phyloP scores from a whole-genome alignment of 305 asterid species.

The Solanum hybrid region DNA sequence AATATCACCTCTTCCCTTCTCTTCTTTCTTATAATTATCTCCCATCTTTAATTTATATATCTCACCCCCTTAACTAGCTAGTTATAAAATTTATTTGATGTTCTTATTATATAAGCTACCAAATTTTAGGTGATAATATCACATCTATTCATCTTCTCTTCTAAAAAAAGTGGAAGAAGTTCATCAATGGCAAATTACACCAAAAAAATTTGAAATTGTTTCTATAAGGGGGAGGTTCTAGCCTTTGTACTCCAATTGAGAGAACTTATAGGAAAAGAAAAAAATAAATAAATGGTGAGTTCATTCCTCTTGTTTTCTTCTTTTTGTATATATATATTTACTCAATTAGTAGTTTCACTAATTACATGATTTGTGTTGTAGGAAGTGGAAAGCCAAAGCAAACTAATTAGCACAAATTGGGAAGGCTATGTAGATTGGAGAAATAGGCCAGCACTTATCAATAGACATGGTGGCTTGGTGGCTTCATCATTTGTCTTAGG shows the following conservation, averaged over 20 bases:
- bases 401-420: slow-evolving; percentile 33
- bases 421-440: slow-evolving; percentile 81
- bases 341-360: neutral
- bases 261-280: neutral
- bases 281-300: neutral
- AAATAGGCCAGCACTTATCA: slow-evolving; percentile 54
- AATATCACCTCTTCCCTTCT: neutral
- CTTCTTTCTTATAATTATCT: neutral
- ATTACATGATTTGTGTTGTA: slow-evolving; percentile 15
- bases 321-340: neutral
- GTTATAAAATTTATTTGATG: neutral
- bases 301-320: neutral
- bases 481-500: slow-evolving; percentile 83
- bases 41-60: neutral
- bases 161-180: neutral
- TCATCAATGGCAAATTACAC: neutral
- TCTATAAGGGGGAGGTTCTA: neutral
- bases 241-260: neutral
- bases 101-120: neutral
- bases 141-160: neutral
- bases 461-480: slow-evolving; percentile 74
- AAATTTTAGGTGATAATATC: neutral
- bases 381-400: slow-evolving; percentile 52
- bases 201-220: neutral
- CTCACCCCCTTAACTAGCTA: neutral